Conservation (phyloP, 306 rosid genomes). For the Corylus avellana region DNA sequence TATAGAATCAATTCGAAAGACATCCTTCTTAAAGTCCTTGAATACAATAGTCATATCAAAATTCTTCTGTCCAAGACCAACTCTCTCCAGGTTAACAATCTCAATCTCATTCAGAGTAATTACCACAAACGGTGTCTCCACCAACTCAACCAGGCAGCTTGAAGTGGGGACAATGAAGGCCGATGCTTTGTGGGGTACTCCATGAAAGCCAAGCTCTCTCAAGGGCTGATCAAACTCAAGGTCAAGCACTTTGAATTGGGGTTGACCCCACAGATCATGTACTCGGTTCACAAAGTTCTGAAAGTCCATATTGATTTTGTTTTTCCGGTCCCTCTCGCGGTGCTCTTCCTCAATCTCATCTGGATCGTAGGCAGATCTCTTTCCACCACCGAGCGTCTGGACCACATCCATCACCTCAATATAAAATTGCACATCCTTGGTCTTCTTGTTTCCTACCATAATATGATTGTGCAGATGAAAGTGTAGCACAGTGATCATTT, state of each 20-base stretch:
- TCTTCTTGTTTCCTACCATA: slow-evolving; percentile 95
- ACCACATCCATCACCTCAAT: slow-evolving; percentile 95
- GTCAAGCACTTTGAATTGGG: slow-evolving; percentile 78
- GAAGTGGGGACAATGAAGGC: slow-evolving; percentile 90
- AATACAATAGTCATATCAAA: slow-evolving; percentile 90
- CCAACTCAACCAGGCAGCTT: slow-evolving; percentile 84
- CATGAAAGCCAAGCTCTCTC: slow-evolving; percentile 96
- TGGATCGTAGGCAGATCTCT: slow-evolving; percentile 91
- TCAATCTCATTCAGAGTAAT: slow-evolving; percentile 89
- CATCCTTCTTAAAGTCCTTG: slow-evolving; percentile 91
- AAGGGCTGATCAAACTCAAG: slow-evolving; percentile 95
- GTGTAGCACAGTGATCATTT: slow-evolving; percentile 92
- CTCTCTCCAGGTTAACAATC: slow-evolving; percentile 93
- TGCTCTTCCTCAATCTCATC: slow-evolving; percentile 98
- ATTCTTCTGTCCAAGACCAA: slow-evolving; percentile 98
- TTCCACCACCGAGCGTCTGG: slow-evolving; percentile 85
- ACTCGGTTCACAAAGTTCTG: slow-evolving; percentile 85
- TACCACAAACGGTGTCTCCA: slow-evolving; percentile 87
- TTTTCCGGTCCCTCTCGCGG: slow-evolving; percentile 86
- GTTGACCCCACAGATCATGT: slow-evolving; percentile 92
- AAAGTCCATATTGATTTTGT: slow-evolving; percentile 80
- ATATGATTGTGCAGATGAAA: slow-evolving; percentile 94
- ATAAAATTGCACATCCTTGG: slow-evolving; percentile 93
- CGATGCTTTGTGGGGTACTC: slow-evolving; percentile 88
- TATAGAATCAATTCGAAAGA: slow-evolving; percentile 87